Conservation (phyloP, 2,329 filamentous ascomycete species). For the Dothideomycetes sp. region DNA sequence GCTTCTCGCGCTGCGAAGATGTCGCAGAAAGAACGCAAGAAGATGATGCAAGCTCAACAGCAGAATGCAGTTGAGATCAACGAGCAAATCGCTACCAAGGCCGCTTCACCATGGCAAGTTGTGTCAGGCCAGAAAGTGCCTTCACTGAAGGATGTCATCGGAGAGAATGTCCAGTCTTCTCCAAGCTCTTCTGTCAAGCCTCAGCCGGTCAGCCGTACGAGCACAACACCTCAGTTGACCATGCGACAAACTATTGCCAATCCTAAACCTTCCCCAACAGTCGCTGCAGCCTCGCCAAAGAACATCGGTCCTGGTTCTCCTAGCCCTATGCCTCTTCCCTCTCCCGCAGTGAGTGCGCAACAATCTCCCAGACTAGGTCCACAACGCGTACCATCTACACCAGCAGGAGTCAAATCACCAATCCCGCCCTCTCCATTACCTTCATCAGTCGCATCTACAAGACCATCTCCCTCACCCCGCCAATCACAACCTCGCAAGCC, state of each 20-base stretch:
- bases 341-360: background rate
- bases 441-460: slow-evolving; percentile 5
- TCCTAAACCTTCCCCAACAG: slow-evolving; percentile 22
- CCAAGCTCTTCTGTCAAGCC: slow-evolving; percentile 19
- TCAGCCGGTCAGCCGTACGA: slow-evolving; percentile 18
- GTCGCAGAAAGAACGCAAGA: slow-evolving; percentile 89
- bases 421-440: slow-evolving; percentile 12
- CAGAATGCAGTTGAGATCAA: slow-evolving; percentile 26
- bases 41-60: slow-evolving; percentile 57
- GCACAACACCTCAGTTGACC: slow-evolving; percentile 44
- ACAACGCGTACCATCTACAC: background rate
- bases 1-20: slow-evolving; percentile 48
- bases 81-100: slow-evolving; percentile 11
- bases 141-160: slow-evolving; percentile 43
- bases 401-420: background rate
- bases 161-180: slow-evolving; percentile 22
- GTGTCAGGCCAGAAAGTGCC: slow-evolving; percentile 41
- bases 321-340: too few relatives aligned
- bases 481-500: slow-evolving; percentile 10
- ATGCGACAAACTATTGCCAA: slow-evolving; percentile 53
- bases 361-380: slow-evolving; percentile 8
- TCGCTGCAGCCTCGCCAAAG: slow-evolving; percentile 8
- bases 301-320: slow-evolving; percentile 8
- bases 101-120: slow-evolving; percentile 57
- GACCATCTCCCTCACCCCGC: slow-evolving; percentile 12